Evolutionary conservation across 352 stramenopile genomes (phyloP).

Genomic region (Phytophthora aleatoria): DNA sequence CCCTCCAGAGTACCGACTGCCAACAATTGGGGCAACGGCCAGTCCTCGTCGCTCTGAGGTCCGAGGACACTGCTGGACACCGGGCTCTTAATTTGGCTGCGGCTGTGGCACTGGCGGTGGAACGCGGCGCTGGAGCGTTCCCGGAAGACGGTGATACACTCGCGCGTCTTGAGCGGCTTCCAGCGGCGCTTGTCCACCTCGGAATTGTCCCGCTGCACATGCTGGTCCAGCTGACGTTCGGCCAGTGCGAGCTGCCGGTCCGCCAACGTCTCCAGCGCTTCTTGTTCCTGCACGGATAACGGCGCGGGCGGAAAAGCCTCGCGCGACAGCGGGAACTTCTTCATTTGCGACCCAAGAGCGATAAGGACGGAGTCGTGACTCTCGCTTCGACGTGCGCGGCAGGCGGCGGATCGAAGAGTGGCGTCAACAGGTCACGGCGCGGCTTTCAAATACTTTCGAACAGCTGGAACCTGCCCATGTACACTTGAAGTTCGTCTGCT

Average conservation of each 20-base stretch:
- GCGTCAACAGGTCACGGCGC: constrained; percentile 12
- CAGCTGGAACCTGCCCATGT: constrained; percentile 16
- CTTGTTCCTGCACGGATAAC: constrained; percentile 30
- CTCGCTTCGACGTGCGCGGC: constrained; percentile 6
- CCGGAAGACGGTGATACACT: constrained; percentile 54
- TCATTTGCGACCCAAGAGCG: constrained; percentile 3
- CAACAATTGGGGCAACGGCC: constrained; percentile 37
- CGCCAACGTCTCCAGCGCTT: constrained; percentile 31
- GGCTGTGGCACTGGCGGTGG: constrained; percentile 28
- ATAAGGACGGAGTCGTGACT: background rate
- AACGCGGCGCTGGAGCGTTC: constrained; percentile 33
- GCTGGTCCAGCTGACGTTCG: constrained; percentile 40
- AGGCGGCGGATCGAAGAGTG: constrained; percentile 19
- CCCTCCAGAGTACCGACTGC: constrained; percentile 38
- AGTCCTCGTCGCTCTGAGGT: constrained; percentile 19
- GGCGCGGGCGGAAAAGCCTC: constrained; percentile 36
- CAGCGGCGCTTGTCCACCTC: constrained; percentile 42
- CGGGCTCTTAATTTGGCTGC: constrained; percentile 9
- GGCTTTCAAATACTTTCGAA: background rate
- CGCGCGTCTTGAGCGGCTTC: constrained; percentile 58
- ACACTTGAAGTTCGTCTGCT: constrained; percentile 20
- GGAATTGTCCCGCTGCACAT: constrained; percentile 21
- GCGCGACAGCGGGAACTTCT: constrained; percentile 38
- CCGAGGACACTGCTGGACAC: background rate
- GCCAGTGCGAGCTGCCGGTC: constrained; percentile 33